Percentiles rank a stretch among this genome's conserved stretches.
Evolutionary conservation across 495 filamentous ascomycete species (phyloP).

Genomic region (Xylaria scruposa): DNA sequence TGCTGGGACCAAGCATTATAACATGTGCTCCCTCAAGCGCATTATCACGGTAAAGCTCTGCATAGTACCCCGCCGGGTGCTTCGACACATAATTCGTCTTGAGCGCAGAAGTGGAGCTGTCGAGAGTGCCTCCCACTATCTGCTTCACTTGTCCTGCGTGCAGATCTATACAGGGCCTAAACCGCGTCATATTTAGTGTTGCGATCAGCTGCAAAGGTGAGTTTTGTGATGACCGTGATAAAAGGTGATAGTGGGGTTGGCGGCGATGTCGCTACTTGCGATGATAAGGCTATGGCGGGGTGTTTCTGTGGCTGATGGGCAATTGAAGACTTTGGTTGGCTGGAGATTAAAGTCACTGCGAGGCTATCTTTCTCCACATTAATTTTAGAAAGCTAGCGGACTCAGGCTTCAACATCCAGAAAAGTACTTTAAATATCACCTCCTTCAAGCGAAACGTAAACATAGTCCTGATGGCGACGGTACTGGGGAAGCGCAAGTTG

Average conservation of each 20-base stretch:
- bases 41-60: slow-evolving; percentile 76
- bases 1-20: slow-evolving; percentile 92
- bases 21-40: slow-evolving; percentile 83
- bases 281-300: slow-evolving; percentile 34
- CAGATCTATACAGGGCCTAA: slow-evolving; percentile 95
- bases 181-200: slow-evolving; percentile 76
- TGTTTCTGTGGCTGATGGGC: slow-evolving; percentile 20
- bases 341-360: neutral
- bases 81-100: slow-evolving; percentile 91
- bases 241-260: neutral
- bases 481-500: slow-evolving; percentile 54
- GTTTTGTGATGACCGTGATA: neutral
- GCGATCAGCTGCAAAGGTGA: slow-evolving; percentile 2
- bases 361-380: slow-evolving; percentile 31
- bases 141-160: slow-evolving; percentile 97
- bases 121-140: slow-evolving; percentile 93
- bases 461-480: slow-evolving; percentile 39
- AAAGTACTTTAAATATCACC: neutral
- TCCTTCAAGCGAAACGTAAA: neutral
- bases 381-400: slow-evolving; percentile 13
- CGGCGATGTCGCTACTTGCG: neutral
- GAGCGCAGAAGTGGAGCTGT: slow-evolving; percentile 65
- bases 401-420: slow-evolving; percentile 20
- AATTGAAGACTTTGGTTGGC: slow-evolving; percentile 32
- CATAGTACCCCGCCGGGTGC: slow-evolving; percentile 80